Conservation (phyloP, 768 basidiomycete species). For the Phanerodontia chrysosporium region DNA sequence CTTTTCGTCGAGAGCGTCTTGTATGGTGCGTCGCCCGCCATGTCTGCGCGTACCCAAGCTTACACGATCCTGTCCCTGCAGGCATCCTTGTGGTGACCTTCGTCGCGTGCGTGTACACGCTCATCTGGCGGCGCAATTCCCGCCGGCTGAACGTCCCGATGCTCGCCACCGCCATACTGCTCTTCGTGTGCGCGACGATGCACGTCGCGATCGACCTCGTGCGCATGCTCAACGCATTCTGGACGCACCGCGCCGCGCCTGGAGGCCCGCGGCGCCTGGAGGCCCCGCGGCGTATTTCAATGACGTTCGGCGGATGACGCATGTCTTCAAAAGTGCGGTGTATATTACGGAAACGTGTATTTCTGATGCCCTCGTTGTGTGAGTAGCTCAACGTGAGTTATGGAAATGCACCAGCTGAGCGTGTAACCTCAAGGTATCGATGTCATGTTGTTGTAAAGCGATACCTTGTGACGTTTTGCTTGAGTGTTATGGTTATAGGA, state of each 20-base stretch:
- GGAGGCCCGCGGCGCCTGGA: constrained; percentile 1
- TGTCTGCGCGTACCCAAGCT: background rate
- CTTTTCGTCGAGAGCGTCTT: constrained; percentile 8
- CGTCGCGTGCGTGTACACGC: constrained; percentile 5
- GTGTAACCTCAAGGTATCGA: background rate
- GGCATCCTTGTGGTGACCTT: constrained; percentile 6
- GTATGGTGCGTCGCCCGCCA: constrained; percentile 1
- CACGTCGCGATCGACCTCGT: constrained; percentile 7
- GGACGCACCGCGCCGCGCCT: background rate
- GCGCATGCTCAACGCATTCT: constrained; percentile 5
- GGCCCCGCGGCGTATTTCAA: constrained; percentile 3
- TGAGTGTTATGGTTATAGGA: constrained; percentile 4
- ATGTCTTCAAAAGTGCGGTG: constrained; percentile 9
- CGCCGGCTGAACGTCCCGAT: constrained; percentile 2
- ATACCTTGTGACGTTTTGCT: background rate
- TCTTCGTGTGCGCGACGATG: constrained; percentile 9
- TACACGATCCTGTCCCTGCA: background rate
- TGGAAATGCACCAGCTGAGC: background rate
- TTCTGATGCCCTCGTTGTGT: constrained; percentile 10
- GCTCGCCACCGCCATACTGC: constrained; percentile 6
- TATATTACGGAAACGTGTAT: constrained; percentile 10
- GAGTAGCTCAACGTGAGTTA: background rate
- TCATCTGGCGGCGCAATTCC: background rate
- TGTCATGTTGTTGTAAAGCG: constrained; percentile 8
- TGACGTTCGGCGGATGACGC: background rate